Conservation (phyloP, 495 filamentous ascomycete genomes). For the Neurospora intermedia region DNA sequence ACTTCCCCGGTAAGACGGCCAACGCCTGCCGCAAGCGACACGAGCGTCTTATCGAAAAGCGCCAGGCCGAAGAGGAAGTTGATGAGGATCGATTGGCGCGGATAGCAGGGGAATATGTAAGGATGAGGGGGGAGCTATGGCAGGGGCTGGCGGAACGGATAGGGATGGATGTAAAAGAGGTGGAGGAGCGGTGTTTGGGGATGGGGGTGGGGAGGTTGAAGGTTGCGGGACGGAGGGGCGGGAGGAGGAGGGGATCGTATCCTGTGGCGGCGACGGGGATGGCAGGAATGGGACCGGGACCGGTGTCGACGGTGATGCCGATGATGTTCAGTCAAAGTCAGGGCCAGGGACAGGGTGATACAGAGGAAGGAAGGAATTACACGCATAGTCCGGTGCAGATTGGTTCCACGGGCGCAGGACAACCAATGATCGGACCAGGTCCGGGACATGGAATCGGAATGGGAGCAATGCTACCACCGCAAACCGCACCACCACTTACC, state of each 20-base stretch:
- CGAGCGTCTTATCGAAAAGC: conserved; percentile 59
- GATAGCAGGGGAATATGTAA: conserved; percentile 57
- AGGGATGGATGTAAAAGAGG: conserved; percentile 56
- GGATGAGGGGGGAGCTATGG: conserved; percentile 60
- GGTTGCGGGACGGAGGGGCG: background rate
- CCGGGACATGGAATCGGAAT: no score
- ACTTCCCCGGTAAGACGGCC: conserved; percentile 61
- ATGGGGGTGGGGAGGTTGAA: background rate
- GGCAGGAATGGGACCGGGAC: no score
- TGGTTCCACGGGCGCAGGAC: no score
- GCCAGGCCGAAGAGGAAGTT: conserved; percentile 47
- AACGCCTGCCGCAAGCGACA: conserved; percentile 76
- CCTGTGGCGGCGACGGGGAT: no score
- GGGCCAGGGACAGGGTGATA: no score
- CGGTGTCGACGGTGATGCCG: no score
- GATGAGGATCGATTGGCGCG: conserved; percentile 51
- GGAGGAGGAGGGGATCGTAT: background rate
- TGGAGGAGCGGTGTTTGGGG: conserved; percentile 50
- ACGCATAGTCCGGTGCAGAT: background rate
- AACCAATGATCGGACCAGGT: background rate
- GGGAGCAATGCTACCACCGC: no score
- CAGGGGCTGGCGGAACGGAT: conserved; percentile 46
- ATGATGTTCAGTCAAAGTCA: no score
- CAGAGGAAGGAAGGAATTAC: background rate
- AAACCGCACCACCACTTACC: no score